Evolutionary conservation across 108 stramenopile species (phyloP).

Genomic region (Discostella stelligeroides): DNA sequence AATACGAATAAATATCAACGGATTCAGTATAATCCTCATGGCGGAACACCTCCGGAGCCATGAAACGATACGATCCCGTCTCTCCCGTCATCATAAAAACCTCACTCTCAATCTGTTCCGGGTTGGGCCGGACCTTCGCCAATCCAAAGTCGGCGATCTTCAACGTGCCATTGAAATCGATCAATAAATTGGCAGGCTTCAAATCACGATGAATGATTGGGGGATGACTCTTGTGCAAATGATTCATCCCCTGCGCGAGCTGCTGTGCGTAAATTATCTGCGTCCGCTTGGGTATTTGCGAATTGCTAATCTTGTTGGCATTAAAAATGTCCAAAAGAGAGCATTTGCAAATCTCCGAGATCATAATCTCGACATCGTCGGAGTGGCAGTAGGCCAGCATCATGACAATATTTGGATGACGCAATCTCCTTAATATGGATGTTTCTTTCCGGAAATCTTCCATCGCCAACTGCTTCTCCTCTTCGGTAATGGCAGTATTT

Average conservation of each 20-base stretch:
- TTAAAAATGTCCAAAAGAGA: constrained; percentile 81
- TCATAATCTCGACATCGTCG: constrained; percentile 78
- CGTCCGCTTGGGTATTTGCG: constrained; percentile 63
- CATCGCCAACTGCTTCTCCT: constrained; percentile 66
- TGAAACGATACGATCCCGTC: constrained; percentile 87
- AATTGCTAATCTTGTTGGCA: constrained; percentile 72
- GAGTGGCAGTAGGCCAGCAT: constrained; percentile 82
- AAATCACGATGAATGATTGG: constrained; percentile 93
- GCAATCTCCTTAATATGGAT: constrained; percentile 68
- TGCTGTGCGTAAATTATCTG: constrained; percentile 81
- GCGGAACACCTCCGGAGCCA: constrained; percentile 91
- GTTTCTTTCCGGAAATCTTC: constrained; percentile 83
- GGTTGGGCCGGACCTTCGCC: constrained; percentile 83
- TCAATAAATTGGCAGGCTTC: constrained; percentile 85
- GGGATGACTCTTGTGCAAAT: constrained; percentile 89
- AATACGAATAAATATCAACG: constrained; percentile 90
- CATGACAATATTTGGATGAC: constrained; percentile 87
- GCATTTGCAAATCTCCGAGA: constrained; percentile 88
- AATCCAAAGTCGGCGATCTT: constrained; percentile 98
- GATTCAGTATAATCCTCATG: constrained; percentile 87
- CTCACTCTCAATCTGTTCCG: constrained; percentile 59
- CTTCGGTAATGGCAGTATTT: constrained; percentile 44
- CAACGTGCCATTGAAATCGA: constrained; percentile 85
- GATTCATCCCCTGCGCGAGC: constrained; percentile 88
- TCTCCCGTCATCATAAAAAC: constrained; percentile 77